Evolutionary conservation across 2,329 filamentous ascomycete species (phyloP), one percentile per base, ranked within the genome.

Genomic region (Phialophora verrucosa): DNA sequence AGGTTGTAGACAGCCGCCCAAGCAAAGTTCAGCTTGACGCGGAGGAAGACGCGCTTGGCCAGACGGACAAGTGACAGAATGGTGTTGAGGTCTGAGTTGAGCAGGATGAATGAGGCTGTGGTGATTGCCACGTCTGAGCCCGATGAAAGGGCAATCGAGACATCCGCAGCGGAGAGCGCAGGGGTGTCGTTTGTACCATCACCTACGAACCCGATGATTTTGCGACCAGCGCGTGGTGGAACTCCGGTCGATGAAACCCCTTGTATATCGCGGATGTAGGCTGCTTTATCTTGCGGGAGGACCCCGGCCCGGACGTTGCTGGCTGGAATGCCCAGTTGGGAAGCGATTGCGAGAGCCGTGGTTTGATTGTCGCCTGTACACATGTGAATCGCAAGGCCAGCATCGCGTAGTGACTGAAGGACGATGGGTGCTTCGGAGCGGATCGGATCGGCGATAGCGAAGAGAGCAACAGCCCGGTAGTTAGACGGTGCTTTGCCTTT

Each of bases 141-240:
- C 0, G 88, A 90, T 1, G 90, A 91, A 71, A 96, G 88, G 1
- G 91, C 90, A 67, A 96, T 94, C 64, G 91, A 91, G 1, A 96
- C 87, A 72, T 96, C 92, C 17, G 92, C 91, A 0, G 88, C 88
- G 1, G 90, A 88, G 3, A 96, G 85, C 1, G 92, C 92, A 0
- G 92, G 91, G 0, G 91, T 90, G 74, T 96, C 92, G 73, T 96
- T 96, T 71, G 94, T 91, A 20, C 92, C 92, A 72, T 96, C 92
- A 44, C 92, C 92, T 1, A 93, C 91, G 87, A 96, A 95, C 47
- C 88, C 92, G 0, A 96, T 87, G 1, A 91, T 84, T 0, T 83
- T 82, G 23, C 85, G 82, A 5, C 74, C 68, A 32, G 20, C 27
- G 1, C 14, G 10, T 10, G 53, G 4, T 32, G 53, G 5, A 8